Percentiles rank a stretch among this genome's conserved stretches.
Conservation (phyloP, 1,284 basidiomycete species). For the Trichosporon sp. region DNA sequence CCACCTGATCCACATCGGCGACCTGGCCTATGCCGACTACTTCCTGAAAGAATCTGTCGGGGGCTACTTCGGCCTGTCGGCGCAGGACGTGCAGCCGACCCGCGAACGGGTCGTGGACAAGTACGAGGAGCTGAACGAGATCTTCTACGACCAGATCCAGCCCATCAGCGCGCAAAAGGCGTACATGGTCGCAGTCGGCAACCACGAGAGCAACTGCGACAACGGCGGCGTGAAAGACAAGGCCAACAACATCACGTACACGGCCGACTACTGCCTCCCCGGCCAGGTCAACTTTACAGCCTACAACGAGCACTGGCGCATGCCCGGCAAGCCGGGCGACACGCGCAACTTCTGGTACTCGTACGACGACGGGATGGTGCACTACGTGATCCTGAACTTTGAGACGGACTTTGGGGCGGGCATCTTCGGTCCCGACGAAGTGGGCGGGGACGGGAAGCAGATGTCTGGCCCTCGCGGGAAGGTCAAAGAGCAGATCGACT, state of each 20-base stretch:
- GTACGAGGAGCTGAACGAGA: slow-evolving; percentile 46
- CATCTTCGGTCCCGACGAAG: slow-evolving; percentile 35
- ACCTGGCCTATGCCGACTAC: slow-evolving; percentile 46
- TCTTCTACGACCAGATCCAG: slow-evolving; percentile 47
- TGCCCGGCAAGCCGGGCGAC: slow-evolving; percentile 38
- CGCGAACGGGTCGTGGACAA: slow-evolving; percentile 31
- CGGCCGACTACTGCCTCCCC: slow-evolving; percentile 35
- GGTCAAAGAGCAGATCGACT: slow-evolving; percentile 39
- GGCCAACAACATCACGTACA: slow-evolving; percentile 42
- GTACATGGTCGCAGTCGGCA: slow-evolving; percentile 44
- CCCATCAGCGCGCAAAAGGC: slow-evolving; percentile 38
- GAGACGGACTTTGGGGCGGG: slow-evolving; percentile 44
- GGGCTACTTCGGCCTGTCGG: slow-evolving; percentile 37
- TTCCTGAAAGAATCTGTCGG: slow-evolving; percentile 37
- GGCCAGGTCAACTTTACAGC: slow-evolving; percentile 43
- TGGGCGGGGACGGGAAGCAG: slow-evolving; percentile 35
- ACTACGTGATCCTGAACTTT: slow-evolving; percentile 40
- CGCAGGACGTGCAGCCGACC: slow-evolving; percentile 25
- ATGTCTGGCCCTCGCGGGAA: slow-evolving; percentile 33
- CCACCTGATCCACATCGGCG: slow-evolving; percentile 37
- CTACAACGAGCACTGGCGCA: slow-evolving; percentile 44
- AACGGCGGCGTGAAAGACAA: slow-evolving; percentile 36
- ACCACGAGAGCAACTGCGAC: slow-evolving; percentile 43
- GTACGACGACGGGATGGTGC: slow-evolving; percentile 38
- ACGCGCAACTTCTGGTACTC: slow-evolving; percentile 49